Evolutionary conservation across 2,329 filamentous ascomycete species (phyloP), one percentile per base, ranked within the genome.

Genomic region (Diplodia scrobiculata): DNA sequence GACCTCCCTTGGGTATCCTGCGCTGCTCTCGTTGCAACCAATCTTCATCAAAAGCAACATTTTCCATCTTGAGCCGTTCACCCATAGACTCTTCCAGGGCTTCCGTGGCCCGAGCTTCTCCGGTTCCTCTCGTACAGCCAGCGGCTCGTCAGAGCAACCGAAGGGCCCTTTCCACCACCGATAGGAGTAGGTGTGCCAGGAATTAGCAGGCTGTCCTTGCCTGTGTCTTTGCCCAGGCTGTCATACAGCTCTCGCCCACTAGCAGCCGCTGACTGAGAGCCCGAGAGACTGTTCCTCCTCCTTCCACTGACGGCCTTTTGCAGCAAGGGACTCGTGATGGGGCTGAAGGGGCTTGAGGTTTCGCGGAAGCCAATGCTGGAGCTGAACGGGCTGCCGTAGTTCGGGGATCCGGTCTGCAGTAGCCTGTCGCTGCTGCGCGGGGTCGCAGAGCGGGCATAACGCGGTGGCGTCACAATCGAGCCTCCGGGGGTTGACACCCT

Each of bases 71-170:
- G 7, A n/a, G 25, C 25, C 2, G 14, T 13, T 62, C 45, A 60
- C 3, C 38, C 54, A 13, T 66, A 66, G 3, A 52, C 47, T 32
- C 53, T 62, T 25, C 64, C 48, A 11, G 64, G 58, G 14, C 64
- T 66, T 1, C 51, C 41, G 38, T 55, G 52, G 14, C 63, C 52
- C 27, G 52, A 54, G 80, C 75, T 87, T 76, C 75, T 87, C 81
- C 72, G 74, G 19, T 90, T 89, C 79, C 88, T 91, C 78, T 97
- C 92, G 74, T 97, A 98, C 68, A 97, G 78, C 94, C 94, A 98
- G 80, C 95, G 96, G 80, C 88, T 97, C 78, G 94, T 97, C 74
- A 97, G 74, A 0, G 88, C 87, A 63, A 96, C 87, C 70, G 87
- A 92, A 50, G 89, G 88, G 66, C 87, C 85, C 79, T 76, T 75